Evolutionary conservation across 2,329 filamentous ascomycete genomes (phyloP), one percentile per base, ranked within the genome.

Genomic region (Coniochaeta sp.): DNA sequence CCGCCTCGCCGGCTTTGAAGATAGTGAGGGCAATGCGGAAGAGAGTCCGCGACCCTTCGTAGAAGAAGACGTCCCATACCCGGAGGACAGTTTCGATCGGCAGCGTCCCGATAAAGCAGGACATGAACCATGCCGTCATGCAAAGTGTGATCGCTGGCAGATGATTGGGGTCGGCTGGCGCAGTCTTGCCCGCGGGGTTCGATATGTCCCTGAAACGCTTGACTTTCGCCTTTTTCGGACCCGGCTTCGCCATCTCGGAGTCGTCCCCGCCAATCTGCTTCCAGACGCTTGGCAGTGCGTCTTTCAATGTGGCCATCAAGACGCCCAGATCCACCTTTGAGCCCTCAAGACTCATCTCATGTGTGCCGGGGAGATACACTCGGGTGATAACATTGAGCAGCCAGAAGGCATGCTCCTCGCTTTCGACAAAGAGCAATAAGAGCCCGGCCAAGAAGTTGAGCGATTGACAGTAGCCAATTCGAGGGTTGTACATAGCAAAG

Each of bases 61-160:
- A 96, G 67, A 96, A 95, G 64, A 97, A 91, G 1, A 90, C 83
- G 61, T 97, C 92, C 92, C 92, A 97, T 1, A 96, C 89, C 7
- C 92, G 86, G 16, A 96, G 78, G 0, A 91, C 92, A 16, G 87
- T 90, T 70, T 97, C 92, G 55, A 95, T 91, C 2, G 92, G 92
- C 16, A 97, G 73, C 0, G 89, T 95, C 50, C 91, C 91, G 55
- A 96, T 94, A 67, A 94, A 96, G 61, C 94, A 88, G 48, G 89
- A 95, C 92, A 97, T 96, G 68, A 97, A 95, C 92, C 92, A 97
- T 4, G 91, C 89, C 9, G 91, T 96, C 68, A 94, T 90, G 59
- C 91, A 95, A 4, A 97, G 78, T 0, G 89, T 94, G 58, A 97
- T 92, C 12, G 92, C 91, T 0, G 92, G 92, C 10, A 96, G 78